Conservation (phyloP, 495 filamentous ascomycete species). For the Rostrohypoxylon terebratum region DNA sequence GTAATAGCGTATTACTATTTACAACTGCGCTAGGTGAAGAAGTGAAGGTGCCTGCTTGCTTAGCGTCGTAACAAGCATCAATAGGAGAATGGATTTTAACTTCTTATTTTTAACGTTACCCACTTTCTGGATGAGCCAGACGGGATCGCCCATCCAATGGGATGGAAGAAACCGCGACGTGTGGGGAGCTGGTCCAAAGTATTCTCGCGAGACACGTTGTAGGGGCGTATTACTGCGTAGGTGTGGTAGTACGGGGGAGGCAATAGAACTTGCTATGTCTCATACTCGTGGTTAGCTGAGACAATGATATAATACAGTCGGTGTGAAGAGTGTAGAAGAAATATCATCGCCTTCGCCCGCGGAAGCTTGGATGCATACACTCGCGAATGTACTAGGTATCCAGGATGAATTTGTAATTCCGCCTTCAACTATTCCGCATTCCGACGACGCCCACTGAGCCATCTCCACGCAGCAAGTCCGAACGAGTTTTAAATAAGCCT, state of each 20-base stretch:
- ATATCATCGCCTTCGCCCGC: not conserved
- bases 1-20: not conserved
- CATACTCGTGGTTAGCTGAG: not conserved
- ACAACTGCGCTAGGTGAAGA: not conserved
- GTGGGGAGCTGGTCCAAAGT: not conserved
- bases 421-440: not conserved
- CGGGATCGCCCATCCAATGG: not conserved
- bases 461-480: not conserved
- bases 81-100: slow-evolving; percentile 1
- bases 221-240: not conserved
- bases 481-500: not conserved
- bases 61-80: not conserved
- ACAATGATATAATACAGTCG: not conserved
- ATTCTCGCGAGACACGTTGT: not conserved
- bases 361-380: not conserved
- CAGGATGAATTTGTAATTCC: not conserved
- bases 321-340: not conserved
- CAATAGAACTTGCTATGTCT: not conserved
- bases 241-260: not conserved
- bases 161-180: not conserved
- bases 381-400: not conserved
- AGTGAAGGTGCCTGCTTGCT: not conserved
- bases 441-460: not conserved
- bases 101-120: slow-evolving; percentile 4
- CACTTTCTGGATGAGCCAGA: not conserved